Conservation (phyloP, 345 rosid genomes). For the Orychophragmus violaceus region DNA sequence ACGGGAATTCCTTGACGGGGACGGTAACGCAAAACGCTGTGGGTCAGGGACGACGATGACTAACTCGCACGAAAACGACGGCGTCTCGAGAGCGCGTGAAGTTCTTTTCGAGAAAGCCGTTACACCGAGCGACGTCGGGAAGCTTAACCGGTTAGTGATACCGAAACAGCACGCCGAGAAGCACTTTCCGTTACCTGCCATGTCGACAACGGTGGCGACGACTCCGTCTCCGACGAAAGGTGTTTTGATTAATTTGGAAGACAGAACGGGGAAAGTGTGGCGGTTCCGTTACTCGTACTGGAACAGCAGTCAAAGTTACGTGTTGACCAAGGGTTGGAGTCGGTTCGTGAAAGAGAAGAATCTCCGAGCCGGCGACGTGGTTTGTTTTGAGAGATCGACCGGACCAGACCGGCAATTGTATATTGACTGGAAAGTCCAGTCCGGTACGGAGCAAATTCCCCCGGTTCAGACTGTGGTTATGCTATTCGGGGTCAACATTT, state of each 20-base stretch:
- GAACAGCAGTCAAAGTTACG: conserved; percentile 97
- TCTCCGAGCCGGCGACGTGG: conserved; percentile 74
- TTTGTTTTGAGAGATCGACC: conserved; percentile 72
- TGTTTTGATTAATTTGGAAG: conserved; percentile 64
- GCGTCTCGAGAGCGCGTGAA: conserved; percentile 44
- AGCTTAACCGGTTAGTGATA: conserved; percentile 82
- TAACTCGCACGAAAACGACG: background rate
- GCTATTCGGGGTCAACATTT: conserved; percentile 56
- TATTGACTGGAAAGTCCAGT: conserved; percentile 50
- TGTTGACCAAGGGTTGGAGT: conserved; percentile 94
- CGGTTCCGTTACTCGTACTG: conserved; percentile 93
- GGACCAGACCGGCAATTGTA: conserved; percentile 63
- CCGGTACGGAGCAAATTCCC: conserved; percentile 5
- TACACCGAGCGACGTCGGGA: conserved; percentile 98
- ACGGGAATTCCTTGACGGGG: conserved; percentile 33
- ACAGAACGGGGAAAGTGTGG: conserved; percentile 76
- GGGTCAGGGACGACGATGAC: background rate
- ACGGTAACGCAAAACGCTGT: conserved; percentile 32
- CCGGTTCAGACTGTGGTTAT: conserved; percentile 25
- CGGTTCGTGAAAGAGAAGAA: conserved; percentile 85
- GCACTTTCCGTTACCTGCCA: conserved; percentile 51
- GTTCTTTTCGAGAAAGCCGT: conserved; percentile 81
- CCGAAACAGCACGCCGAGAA: conserved; percentile 95
- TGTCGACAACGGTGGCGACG: background rate
- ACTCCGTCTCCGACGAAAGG: conserved; percentile 48